A percentile compares a stretch with the other conserved stretches of the same genome.
Evolutionary conservation across 345 rosid genomes (phyloP).

Genomic region (Nephelium lappaceum): DNA sequence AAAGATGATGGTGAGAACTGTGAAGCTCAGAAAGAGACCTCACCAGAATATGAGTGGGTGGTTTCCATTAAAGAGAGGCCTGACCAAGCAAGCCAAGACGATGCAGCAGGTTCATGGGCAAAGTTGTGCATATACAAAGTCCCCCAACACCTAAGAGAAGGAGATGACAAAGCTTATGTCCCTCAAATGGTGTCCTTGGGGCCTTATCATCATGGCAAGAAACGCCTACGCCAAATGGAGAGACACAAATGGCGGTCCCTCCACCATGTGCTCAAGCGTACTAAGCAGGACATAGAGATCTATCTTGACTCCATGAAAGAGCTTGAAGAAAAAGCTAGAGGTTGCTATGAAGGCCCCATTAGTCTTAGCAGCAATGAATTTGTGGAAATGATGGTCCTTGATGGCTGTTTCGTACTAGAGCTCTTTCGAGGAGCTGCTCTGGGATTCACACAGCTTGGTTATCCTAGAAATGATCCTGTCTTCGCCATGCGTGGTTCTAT

Average conservation of each 20-base stretch:
- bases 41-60: slow-evolving; percentile 64
- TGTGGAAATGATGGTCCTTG: slow-evolving; percentile 82
- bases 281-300: slow-evolving; percentile 47
- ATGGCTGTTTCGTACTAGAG: slow-evolving; percentile 84
- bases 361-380: slow-evolving; percentile 69
- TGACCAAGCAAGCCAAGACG: slow-evolving; percentile 63
- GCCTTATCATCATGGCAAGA: slow-evolving; percentile 82
- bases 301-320: slow-evolving; percentile 66
- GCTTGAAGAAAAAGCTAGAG: slow-evolving; percentile 68
- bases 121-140: slow-evolving; percentile 57
- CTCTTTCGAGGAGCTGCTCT: slow-evolving; percentile 73
- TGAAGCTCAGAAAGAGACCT: slow-evolving; percentile 24
- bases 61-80: slow-evolving; percentile 65
- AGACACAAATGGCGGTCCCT: slow-evolving; percentile 86
- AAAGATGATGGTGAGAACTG: slow-evolving; percentile 24
- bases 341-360: slow-evolving; percentile 67
- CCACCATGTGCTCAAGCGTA: slow-evolving; percentile 62
- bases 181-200: slow-evolving; percentile 84
- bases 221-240: slow-evolving; percentile 70
- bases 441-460: slow-evolving; percentile 69
- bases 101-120: slow-evolving; percentile 60
- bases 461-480: slow-evolving; percentile 75
- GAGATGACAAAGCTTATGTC: slow-evolving; percentile 72
- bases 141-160: slow-evolving; percentile 61
- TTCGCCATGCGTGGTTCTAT: slow-evolving; percentile 86